Evolutionary conservation across 164 flowering plant species (phyloP), one percentile per base, ranked within the genome.

Genomic region (Nymphaea thermarum): DNA sequence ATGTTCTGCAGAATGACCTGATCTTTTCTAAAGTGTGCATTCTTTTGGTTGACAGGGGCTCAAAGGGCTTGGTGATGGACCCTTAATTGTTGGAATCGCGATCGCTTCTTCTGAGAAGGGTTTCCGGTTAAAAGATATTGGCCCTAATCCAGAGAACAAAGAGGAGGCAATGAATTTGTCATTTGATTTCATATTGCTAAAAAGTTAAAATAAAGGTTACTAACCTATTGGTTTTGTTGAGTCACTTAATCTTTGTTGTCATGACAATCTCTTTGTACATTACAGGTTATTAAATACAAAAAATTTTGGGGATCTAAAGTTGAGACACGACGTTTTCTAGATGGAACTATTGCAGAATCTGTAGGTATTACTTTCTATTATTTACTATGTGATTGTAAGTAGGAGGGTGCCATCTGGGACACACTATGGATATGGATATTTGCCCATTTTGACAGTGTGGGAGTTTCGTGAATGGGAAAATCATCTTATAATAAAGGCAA

Each of bases 301-400:
- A 86, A 79, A 61, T 94, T 94, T 73, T 94, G 99, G 99, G 98
- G 98, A 16, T 91, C 88, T 64, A 91, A 90, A 74, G 83, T 97
- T 43, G 94, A 93, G 77, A 86, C 87, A 66, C 81, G 96, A 41
- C 82, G 86, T 71, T 91, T 88, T 78, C 84, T 79, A 70, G 96
- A 91, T 84, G 96, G 98, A 43, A 84, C 55, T 72, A 90, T 91
- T 78, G 92, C 93, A 42, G 97, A 93, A 83, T 84, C 90, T 84
- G 84, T 84, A 71, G 87, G 98, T 93, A 66, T 71, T 80, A 51
- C 62, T n/a, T 69, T 62, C 18, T 66, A 10, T 45, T 10, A 10
- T 10, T 42, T 44, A 18, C 43, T 42, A 55, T 61, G 63, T 16
- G 6, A 61, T n/a, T 16, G 5, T n/a, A 16, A n/a, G 36, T 25